phyloP scores from a whole-genome alignment of 805 yeast genomes.

The Cyberlindnera saturnus region DNA sequence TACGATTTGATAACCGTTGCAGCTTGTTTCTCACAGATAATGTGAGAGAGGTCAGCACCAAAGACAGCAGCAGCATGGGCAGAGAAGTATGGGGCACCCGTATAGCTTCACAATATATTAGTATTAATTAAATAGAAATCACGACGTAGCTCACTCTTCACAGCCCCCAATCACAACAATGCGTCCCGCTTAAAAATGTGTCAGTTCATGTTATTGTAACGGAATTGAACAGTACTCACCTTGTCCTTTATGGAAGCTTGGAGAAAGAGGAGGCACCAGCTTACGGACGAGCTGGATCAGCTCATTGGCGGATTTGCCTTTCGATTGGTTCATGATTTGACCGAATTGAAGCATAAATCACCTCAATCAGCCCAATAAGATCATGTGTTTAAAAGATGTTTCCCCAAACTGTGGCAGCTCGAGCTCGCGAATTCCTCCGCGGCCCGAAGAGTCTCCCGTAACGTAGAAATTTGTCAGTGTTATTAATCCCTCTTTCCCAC shows the following conservation, averaged over 20 bases:
- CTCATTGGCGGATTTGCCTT: constrained; percentile 25
- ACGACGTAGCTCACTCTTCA: constrained; percentile 48
- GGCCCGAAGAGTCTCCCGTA: no score
- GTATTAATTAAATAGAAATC: not conserved
- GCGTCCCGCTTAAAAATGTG: constrained; percentile 48
- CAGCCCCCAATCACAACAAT: constrained; percentile 89
- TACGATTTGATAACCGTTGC: constrained; percentile 78
- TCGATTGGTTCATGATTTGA: constrained; percentile 10
- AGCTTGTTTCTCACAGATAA: constrained; percentile 79
- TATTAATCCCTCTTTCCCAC: not conserved
- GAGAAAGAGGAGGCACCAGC: constrained; percentile 70
- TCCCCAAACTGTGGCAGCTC: no score
- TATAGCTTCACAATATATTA: constrained; percentile 40
- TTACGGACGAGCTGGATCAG: constrained; percentile 43
- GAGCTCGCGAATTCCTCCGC: no score
- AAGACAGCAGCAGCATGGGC: constrained; percentile 77
- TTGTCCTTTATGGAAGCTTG: constrained; percentile 83
- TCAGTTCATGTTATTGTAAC: not conserved
- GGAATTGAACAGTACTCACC: constrained; percentile 24
- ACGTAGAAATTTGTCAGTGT: not conserved
- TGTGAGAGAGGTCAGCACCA: constrained; percentile 87
- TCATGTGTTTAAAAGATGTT: no score
- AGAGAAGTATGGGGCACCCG: constrained; percentile 94
- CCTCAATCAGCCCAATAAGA: no score
- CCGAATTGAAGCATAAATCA: not conserved